Conservation (phyloP, 225 moss, liverwort and hornwort genomes). For the Polytrichum formosum region DNA sequence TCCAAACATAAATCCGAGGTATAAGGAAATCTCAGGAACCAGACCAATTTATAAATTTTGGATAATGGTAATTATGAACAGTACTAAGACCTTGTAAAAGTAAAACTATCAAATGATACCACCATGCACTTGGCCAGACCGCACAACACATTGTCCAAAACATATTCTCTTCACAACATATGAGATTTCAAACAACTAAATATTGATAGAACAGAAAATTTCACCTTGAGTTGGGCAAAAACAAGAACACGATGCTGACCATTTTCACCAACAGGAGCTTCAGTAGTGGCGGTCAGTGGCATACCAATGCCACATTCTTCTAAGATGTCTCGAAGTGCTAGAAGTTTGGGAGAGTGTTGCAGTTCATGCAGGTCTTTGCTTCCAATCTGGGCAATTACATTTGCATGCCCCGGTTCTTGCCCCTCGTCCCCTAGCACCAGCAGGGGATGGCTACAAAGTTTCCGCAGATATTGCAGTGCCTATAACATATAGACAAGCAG, state of each 20-base stretch:
- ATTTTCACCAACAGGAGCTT: conserved; percentile 57
- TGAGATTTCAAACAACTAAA: too few species aligned
- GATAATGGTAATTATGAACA: too few species aligned
- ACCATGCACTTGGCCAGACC: too few species aligned
- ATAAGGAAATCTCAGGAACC: too few species aligned
- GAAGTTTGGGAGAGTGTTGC: conserved; percentile 84
- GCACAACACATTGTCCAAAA: too few species aligned
- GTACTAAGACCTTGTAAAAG: too few species aligned
- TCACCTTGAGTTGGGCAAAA: conserved; percentile 90
- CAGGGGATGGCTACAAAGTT: conserved; percentile 92
- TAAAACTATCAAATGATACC: too few species aligned
- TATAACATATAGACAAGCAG: conserved; percentile 22
- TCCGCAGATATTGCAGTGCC: conserved; percentile 88
- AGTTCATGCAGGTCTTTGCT: conserved; percentile 79
- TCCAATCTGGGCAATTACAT: conserved; percentile 45
- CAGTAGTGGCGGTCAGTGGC: conserved; percentile 47
- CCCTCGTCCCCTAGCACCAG: conserved; percentile 65
- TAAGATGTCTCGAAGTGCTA: conserved; percentile 83
- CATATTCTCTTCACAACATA: too few species aligned
- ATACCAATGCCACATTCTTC: conserved; percentile 93
- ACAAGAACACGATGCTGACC: conserved; percentile 86
- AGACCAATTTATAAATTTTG: too few species aligned
- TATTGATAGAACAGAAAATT: background rate
- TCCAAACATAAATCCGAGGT: too few species aligned
- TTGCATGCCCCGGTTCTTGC: conserved; percentile 51